Base-by-base conservation (phyloP, 2,329 filamentous ascomycete species). In the Coniochaeta sp. region DNA sequence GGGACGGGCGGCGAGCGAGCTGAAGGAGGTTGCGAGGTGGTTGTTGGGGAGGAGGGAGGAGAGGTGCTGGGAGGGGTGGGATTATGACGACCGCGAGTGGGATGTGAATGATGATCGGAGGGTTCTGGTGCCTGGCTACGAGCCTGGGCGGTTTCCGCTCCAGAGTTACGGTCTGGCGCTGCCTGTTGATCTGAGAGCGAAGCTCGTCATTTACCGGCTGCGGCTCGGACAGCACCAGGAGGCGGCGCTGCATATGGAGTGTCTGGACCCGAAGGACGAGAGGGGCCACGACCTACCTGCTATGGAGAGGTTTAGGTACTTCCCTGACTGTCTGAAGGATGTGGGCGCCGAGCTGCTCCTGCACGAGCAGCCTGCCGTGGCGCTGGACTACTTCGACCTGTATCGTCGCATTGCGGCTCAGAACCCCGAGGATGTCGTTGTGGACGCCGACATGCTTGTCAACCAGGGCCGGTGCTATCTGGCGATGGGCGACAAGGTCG, bases 11-110 rank as follows among this genome's bases (percentile, higher is more conserved):
- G 81, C 96, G 2, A 73, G 73, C 31, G 84, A 88, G 63, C 78
- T 96, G 14, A 95, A 90, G 70, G 79, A 79, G 1, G 74, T 96
- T 17, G 84, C 89, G 24, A 82, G 96, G 60, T 96, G 92, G 91
- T 79, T 96, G 59, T 79, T 96, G 43, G 90, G 90, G 9, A 86
- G 95, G 57, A 77, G 81, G 38, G 77, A 82, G 5, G 93, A 99
- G 71, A 73, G 69, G 0, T 91, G 86, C 68, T 99, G 95, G 95
- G 89, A 96, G 61, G 71, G 80, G 9, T 80, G 82, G 64, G 77
- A 82, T 33, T 79, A 84, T 6, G 91, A 97, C 70, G 92, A 96
- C 71, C 83, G 92, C 60, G 95, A 99, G 74, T 99, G 92, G 85
- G 95, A 99, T 71, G 74, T 83, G 6, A 82, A 87, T 52, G 85